Percentiles rank a stretch among this genome's conserved stretches.
phyloP scores from a whole-genome alignment of 768 basidiomycete genomes.

The Terana coerulea region DNA sequence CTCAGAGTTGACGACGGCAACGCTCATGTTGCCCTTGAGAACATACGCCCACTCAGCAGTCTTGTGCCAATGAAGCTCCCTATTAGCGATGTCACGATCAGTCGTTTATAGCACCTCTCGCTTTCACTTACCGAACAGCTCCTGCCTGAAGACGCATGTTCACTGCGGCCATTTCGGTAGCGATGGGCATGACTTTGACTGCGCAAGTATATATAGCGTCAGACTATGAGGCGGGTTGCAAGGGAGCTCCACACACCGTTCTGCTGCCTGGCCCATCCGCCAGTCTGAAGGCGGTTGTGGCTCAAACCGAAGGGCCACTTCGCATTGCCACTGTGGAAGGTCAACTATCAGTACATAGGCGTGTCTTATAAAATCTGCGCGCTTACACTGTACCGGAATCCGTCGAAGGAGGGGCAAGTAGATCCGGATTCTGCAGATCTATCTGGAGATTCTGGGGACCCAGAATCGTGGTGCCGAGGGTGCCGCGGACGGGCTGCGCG shows the following conservation, averaged over 20 bases:
- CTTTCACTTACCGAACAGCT: constrained; percentile 26
- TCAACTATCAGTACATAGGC: neutral
- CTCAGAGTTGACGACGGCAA: constrained; percentile 37
- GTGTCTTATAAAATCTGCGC: neutral
- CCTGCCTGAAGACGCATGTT: constrained; percentile 36
- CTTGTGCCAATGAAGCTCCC: constrained; percentile 36
- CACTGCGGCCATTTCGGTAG: constrained; percentile 27
- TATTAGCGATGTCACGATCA: neutral
- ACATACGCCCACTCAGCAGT: constrained; percentile 33
- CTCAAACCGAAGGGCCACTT: constrained; percentile 33
- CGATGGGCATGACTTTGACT: neutral
- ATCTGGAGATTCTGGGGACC: constrained; percentile 30
- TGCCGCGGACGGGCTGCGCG: constrained; percentile 18
- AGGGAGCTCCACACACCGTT: constrained; percentile 18
- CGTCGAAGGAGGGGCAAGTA: constrained; percentile 31
- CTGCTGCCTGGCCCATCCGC: constrained; percentile 34
- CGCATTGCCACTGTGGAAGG: constrained; percentile 18
- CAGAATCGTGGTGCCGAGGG: constrained; percentile 19
- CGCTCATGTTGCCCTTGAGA: constrained; percentile 22
- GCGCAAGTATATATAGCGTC: no score
- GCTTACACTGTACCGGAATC: constrained; percentile 29
- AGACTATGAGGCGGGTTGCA: neutral
- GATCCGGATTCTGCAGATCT: constrained; percentile 30
- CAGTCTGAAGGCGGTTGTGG: constrained; percentile 32
- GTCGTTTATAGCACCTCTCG: neutral